Percentiles rank a stretch among this genome's conserved stretches.
phyloP scores from a whole-genome alignment of 371 early-diverging fungal species.

The Blastocladiella emersonii region DNA sequence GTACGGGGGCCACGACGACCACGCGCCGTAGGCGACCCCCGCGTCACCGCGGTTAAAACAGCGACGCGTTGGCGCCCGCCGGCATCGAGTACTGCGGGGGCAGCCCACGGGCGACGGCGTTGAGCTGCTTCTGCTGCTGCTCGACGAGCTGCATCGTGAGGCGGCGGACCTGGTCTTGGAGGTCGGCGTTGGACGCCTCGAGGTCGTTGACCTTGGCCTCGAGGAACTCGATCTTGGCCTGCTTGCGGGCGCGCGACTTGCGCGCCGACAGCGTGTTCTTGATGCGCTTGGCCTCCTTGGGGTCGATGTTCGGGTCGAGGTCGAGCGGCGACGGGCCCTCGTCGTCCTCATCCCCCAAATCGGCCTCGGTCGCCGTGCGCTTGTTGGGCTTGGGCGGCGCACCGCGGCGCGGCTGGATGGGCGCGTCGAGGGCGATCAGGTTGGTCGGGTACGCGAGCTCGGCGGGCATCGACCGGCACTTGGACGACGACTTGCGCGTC shows the following conservation, averaged over 20 bases:
- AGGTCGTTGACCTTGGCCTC: neutral
- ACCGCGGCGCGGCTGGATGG: neutral
- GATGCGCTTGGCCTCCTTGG: conserved; percentile 1
- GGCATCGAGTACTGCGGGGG: too few species aligned
- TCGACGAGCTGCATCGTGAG: neutral
- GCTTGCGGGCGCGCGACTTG: conserved; percentile 4
- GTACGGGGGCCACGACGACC: too few species aligned
- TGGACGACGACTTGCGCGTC: neutral
- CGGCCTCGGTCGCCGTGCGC: neutral
- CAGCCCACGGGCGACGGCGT: too few species aligned
- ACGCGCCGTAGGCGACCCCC: too few species aligned
- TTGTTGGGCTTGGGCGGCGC: neutral
- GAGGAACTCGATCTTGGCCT: neutral
- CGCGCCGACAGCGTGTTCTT: conserved; percentile 1
- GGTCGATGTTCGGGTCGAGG: neutral
- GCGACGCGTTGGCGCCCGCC: too few species aligned
- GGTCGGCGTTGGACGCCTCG: neutral
- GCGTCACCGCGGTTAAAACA: too few species aligned
- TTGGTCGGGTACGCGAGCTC: conserved; percentile 1
- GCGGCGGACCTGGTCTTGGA: neutral
- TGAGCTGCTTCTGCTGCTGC: neutral
- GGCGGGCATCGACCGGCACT: neutral
- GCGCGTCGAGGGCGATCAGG: conserved; percentile 2
- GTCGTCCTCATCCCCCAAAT: neutral
- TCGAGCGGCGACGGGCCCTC: neutral